Evolutionary conservation across 805 yeast species (phyloP), one percentile per base, ranked within the genome.

Genomic region (Lipomyces kockii): DNA sequence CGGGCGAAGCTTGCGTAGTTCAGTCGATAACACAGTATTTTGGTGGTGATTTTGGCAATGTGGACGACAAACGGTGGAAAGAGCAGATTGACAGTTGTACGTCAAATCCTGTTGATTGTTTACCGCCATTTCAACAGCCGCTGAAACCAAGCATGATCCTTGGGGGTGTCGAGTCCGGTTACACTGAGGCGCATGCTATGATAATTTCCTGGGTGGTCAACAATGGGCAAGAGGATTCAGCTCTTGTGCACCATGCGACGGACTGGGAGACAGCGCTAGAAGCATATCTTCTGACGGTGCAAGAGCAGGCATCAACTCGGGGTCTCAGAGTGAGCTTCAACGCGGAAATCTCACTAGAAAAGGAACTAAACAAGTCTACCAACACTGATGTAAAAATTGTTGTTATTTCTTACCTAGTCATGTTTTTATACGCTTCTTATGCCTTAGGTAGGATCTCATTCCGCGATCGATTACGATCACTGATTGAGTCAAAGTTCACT

Each of bases 61-160:
- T 89, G 4, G 82, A 84, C 7, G 85, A 85, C 51, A 73, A 72
- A 0, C 79, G 80, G 27, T 94, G 97, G 97, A 75, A 81, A 53
- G 70, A 74, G 1, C 80, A 84, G 62, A 75, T 94, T 11, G 74
- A 81, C 62, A 75, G 78, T 2, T 94, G 99, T 76, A 83, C 95
- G 0, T 81, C 83, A 22, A 85, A 91, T 0, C 98, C 98, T 0
- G 98, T 94, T 1, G 88, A 86, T 70, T 94, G 99, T 76, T 80
- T 94, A 52, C 98, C 99, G 0, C 79, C 88, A 0, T 94, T 93
- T 78, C 97, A 91, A 74, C 98, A 92, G 76, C 98, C 98, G 0
- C 80, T 94, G 69, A 89, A 87, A 72, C 85, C 87, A 34, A 86
- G 88, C 62, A 72, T 92, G 22, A 76, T 94, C 3, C 91, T 94